A percentile compares a stretch with the other conserved stretches of the same genome.
phyloP scores from a whole-genome alignment of 1,139 yeast species.

The Diutina sp. region DNA sequence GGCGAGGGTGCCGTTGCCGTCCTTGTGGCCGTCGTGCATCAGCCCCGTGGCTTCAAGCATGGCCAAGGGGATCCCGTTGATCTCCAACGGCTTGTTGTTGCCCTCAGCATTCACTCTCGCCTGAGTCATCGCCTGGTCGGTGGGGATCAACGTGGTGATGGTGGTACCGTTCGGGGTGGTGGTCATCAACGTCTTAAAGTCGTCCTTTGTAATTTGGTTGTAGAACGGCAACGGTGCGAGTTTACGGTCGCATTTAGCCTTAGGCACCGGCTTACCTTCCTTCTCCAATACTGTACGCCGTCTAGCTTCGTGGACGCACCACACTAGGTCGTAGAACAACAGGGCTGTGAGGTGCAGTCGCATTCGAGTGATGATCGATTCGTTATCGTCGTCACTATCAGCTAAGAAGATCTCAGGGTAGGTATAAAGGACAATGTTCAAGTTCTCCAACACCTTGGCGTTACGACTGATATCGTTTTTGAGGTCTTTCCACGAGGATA shows the following conservation, averaged over 20 bases:
- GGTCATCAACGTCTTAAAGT: conserved; percentile 71
- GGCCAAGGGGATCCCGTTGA: conserved; percentile 70
- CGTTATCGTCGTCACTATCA: conserved; percentile 29
- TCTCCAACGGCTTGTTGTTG: conserved; percentile 41
- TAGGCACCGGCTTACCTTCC: conserved; percentile 9
- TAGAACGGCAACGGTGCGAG: conserved; percentile 70
- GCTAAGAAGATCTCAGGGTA: conserved; percentile 66
- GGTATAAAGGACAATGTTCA: conserved; percentile 76
- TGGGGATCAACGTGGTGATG: conserved; percentile 77
- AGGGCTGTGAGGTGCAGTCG: conserved; percentile 89
- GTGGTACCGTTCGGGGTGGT: conserved; percentile 93
- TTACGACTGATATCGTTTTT: conserved; percentile 87
- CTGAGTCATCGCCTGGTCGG: conserved; percentile 58
- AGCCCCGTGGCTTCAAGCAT: conserved; percentile 78
- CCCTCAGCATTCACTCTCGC: conserved; percentile 37
- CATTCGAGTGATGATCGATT: conserved; percentile 74
- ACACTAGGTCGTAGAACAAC: conserved; percentile 78
- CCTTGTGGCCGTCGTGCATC: conserved; percentile 19
- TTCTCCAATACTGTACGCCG: conserved; percentile 41
- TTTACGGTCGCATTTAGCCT: conserved; percentile 4
- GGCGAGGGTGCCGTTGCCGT: neutral
- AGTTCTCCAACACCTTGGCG: conserved; percentile 83
- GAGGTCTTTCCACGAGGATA: conserved; percentile 84
- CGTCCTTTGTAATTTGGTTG: conserved; percentile 85
- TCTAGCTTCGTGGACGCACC: conserved; percentile 93